A percentile compares a stretch with the other conserved stretches of the same genome.
Conservation (phyloP, 805 yeast genomes). For the Kregervanrija fluxuum region DNA sequence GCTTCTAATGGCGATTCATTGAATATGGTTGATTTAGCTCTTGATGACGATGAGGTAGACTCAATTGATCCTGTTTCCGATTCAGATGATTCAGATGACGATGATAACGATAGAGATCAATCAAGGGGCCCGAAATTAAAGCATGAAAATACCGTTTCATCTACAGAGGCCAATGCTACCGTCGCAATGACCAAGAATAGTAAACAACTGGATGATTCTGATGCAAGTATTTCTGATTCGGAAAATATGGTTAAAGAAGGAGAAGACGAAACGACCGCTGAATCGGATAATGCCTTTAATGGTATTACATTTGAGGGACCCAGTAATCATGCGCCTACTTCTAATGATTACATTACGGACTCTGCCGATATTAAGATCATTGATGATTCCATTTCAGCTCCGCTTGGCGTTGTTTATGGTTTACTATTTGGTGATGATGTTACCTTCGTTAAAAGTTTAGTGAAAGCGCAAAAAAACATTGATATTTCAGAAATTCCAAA, state of each 20-base stretch:
- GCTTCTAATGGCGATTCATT: conserved; percentile 21
- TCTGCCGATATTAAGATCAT: conserved; percentile 47
- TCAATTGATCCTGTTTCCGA: conserved; percentile 24
- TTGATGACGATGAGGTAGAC: conserved; percentile 29
- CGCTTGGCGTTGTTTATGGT: conserved; percentile 53
- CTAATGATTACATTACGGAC: conserved; percentile 35
- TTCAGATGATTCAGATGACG: conserved; percentile 21
- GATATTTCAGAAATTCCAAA: conserved; percentile 45
- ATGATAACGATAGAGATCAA: conserved; percentile 4
- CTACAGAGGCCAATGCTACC: conserved; percentile 3
- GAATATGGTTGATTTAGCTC: conserved; percentile 16
- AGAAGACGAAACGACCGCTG: conserved; percentile 14
- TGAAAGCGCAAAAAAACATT: conserved; percentile 57
- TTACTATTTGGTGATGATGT: conserved; percentile 59
- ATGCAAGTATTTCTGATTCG: conserved; percentile 22
- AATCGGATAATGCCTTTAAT: conserved; percentile 23
- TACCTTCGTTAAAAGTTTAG: conserved; percentile 33
- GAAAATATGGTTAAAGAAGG: conserved; percentile 28
- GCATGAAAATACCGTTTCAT: too few species aligned
- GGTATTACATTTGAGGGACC: conserved; percentile 37
- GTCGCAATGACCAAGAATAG: background rate
- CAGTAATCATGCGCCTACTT: conserved; percentile 26
- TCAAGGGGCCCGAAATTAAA: too few species aligned
- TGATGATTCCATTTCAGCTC: conserved; percentile 46
- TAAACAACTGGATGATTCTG: conserved; percentile 15